Percentiles rank a stretch among this genome's conserved stretches.
Conservation (phyloP, 2,329 filamentous ascomycete species). For the Cladorrhinum sp. region DNA sequence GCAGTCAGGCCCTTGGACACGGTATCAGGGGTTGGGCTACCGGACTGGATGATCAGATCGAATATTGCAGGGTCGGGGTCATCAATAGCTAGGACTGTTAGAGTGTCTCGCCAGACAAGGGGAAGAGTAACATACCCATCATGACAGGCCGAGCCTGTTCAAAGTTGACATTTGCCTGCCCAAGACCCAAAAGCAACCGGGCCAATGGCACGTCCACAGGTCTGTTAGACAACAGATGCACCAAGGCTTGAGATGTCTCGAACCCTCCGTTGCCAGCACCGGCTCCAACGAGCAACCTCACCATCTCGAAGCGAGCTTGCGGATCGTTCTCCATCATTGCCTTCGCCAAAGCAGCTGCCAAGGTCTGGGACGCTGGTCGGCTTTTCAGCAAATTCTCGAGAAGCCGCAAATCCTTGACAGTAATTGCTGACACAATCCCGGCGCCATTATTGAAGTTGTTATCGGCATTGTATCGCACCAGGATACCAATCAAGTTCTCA, state of each 20-base stretch:
- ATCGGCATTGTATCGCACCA: conserved; percentile 51
- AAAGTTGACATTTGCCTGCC: conserved; percentile 52
- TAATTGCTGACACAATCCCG: conserved; percentile 47
- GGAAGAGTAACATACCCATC: too few relatives aligned
- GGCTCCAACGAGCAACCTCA: conserved; percentile 44
- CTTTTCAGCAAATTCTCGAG: conserved; percentile 44
- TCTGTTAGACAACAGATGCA: conserved; percentile 40
- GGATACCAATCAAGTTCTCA: conserved; percentile 48
- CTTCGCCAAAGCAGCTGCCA: conserved; percentile 45
- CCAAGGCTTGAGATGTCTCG: conserved; percentile 43
- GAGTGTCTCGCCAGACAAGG: too few relatives aligned
- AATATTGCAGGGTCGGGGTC: conserved; percentile 48
- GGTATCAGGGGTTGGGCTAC: conserved; percentile 43
- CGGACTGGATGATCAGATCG: conserved; percentile 45
- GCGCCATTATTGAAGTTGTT: conserved; percentile 52
- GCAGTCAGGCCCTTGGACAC: conserved; percentile 43
- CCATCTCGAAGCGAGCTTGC: conserved; percentile 44
- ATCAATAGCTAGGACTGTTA: too few relatives aligned
- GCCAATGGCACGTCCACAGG: conserved; percentile 51
- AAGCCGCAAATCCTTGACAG: conserved; percentile 45
- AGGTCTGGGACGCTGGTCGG: conserved; percentile 45
- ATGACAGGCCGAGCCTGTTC: conserved; percentile 43
- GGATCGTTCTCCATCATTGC: conserved; percentile 46
- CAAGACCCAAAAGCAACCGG: conserved; percentile 47
- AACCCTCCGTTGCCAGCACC: conserved; percentile 38